phyloP scores from a whole-genome alignment of 2,329 filamentous ascomycete genomes.

The Cercospora sp. region DNA sequence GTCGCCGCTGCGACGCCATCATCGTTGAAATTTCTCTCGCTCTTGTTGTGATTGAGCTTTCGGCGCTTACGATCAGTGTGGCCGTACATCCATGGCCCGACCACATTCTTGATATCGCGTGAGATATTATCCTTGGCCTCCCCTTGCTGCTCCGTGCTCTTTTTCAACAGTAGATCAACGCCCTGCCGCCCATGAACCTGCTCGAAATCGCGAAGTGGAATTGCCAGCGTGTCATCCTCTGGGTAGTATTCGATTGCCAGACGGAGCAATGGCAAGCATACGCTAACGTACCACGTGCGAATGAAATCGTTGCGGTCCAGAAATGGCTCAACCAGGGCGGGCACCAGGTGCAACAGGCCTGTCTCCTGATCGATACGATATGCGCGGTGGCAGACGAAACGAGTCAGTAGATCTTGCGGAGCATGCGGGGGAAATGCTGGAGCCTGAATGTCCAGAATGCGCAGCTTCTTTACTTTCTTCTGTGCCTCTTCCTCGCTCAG shows the following conservation, averaged over 20 bases:
- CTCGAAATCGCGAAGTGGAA: constrained; percentile 67
- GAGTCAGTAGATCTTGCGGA: constrained; percentile 57
- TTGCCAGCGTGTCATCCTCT: constrained; percentile 49
- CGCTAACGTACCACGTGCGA: constrained; percentile 67
- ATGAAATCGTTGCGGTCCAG: constrained; percentile 61
- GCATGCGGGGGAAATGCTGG: constrained; percentile 51
- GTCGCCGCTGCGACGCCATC: constrained; percentile 15
- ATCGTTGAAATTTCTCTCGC: constrained; percentile 7
- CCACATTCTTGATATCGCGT: constrained; percentile 65
- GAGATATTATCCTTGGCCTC: constrained; percentile 44
- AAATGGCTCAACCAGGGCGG: constrained; percentile 68
- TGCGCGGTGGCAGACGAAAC: constrained; percentile 68
- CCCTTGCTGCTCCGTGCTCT: constrained; percentile 40
- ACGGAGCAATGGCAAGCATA: constrained; percentile 66
- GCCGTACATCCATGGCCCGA: constrained; percentile 73
- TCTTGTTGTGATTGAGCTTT: constrained; percentile 24
- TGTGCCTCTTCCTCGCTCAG: constrained; percentile 64
- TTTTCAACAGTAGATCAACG: constrained; percentile 61
- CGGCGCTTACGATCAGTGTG: constrained; percentile 58
- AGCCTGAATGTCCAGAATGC: constrained; percentile 59
- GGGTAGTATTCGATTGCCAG: constrained; percentile 71
- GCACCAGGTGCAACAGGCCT: constrained; percentile 68
- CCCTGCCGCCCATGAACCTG: constrained; percentile 59
- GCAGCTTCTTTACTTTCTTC: constrained; percentile 64
- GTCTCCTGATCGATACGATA: constrained; percentile 70